A percentile compares a stretch with the other conserved stretches of the same genome.
These are phyloP conservation scores for Monilinia aucupariae DNA, from an alignment of 2,329 filamentous ascomycete genomes.

Conservation along the genomic window DNA sequence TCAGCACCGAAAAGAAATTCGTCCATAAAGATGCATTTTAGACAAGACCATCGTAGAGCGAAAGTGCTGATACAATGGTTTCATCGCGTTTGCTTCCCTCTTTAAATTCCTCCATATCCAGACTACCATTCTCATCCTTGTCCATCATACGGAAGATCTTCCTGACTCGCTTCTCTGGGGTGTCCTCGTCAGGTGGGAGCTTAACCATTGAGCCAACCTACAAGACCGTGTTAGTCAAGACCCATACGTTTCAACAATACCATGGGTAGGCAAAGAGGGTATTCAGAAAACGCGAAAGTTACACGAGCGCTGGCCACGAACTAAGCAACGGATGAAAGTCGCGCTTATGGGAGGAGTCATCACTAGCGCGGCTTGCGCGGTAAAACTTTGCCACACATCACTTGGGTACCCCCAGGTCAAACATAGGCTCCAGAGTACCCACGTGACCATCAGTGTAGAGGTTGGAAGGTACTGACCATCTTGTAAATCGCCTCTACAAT, in stretches of 20 bases:
- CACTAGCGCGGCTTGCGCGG: background rate
- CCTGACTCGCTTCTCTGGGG: conserved; percentile 91
- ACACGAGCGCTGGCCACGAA: background rate
- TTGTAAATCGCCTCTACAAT: conserved; percentile 99
- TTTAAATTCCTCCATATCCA: conserved; percentile 98
- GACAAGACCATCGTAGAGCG: conserved; percentile 92
- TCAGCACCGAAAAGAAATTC: conserved; percentile 11
- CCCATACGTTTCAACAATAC: too few relatives aligned
- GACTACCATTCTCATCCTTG: conserved; percentile 96
- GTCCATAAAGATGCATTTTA: conserved; percentile 39
- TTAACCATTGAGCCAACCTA: conserved; percentile 99
- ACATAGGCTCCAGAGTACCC: background rate
- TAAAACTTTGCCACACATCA: background rate
- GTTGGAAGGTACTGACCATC: conserved; percentile 60
- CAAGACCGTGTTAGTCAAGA: conserved; percentile 14
- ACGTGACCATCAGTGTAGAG: conserved; percentile 2
- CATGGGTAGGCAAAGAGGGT: background rate
- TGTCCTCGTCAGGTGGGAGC: conserved; percentile 96
- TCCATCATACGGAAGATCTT: conserved; percentile 99
- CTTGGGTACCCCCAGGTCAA: background rate
- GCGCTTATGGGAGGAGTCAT: background rate
- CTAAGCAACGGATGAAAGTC: background rate
- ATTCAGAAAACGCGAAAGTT: background rate
- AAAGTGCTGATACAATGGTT: conserved; percentile 95
- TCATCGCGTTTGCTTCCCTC: conserved; percentile 98